These are phyloP conservation scores for Chalciporus chontae DNA, from an alignment of 768 basidiomycete genomes.

Conservation along the genomic window DNA sequence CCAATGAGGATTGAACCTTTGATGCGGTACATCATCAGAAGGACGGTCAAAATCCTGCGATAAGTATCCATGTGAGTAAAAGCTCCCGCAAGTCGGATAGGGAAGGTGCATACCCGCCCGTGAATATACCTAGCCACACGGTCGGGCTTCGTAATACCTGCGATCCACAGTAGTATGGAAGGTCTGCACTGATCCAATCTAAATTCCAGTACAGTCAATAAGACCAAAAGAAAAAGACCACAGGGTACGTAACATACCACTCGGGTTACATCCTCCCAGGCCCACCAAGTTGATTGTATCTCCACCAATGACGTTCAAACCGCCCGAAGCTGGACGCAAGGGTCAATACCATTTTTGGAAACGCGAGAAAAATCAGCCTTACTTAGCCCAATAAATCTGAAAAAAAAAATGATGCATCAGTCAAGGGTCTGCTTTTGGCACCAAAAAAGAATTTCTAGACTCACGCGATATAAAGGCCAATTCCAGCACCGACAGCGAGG, in stretches of 20 bases:
- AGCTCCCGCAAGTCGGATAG: not conserved
- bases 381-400: conserved; percentile 75
- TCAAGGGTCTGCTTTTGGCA: not conserved
- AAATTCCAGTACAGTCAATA: not conserved
- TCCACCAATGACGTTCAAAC: conserved; percentile 75
- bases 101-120: conserved; percentile 61
- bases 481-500: conserved; percentile 80
- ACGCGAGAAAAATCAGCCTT: conserved; percentile 14
- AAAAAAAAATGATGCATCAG: conserved; percentile 12
- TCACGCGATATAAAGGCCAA: conserved; percentile 83
- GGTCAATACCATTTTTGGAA: not conserved
- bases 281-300: conserved; percentile 66
- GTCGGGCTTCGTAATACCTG: conserved; percentile 71
- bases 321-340: conserved; percentile 47
- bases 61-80: conserved; percentile 1
- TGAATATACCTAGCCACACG: conserved; percentile 86
- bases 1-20: conserved; percentile 81
- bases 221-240: conserved; percentile 9
- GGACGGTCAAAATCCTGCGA: conserved; percentile 63
- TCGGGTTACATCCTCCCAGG: conserved; percentile 67
- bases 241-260: conserved; percentile 31
- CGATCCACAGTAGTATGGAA: conserved; percentile 58
- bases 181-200: conserved; percentile 42
- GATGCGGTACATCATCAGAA: conserved; percentile 82
- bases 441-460: conserved; percentile 24